Conservation (phyloP, 108 stramenopile genomes). For the Nitzschia inconspicua region DNA sequence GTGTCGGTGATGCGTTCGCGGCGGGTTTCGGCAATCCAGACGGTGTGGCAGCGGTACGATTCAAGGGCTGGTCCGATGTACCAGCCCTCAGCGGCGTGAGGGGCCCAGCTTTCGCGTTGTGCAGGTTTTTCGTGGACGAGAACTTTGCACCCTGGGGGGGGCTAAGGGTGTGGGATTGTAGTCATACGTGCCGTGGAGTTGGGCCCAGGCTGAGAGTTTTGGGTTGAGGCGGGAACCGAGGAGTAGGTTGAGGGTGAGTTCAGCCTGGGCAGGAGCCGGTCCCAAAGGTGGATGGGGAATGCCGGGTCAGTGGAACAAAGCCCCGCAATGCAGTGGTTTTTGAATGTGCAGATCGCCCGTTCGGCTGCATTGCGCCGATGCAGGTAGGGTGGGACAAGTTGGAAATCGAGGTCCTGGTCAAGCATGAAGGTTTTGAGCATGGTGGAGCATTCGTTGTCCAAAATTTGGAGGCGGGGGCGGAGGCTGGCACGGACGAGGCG, state of each 20-base stretch:
- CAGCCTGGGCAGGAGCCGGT: constrained; percentile 26
- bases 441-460: constrained; percentile 29
- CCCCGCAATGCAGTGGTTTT: constrained; percentile 46
- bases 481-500: neutral
- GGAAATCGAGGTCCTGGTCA: constrained; percentile 17
- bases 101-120: constrained; percentile 24
- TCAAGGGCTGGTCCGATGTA: constrained; percentile 45
- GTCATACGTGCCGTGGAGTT: constrained; percentile 26
- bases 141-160: constrained; percentile 31
- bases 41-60: constrained; percentile 37
- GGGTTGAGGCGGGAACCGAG: constrained; percentile 32
- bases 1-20: constrained; percentile 24
- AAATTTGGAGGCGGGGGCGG: constrained; percentile 7
- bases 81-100: constrained; percentile 35
- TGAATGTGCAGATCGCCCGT: constrained; percentile 48
- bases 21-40: constrained; percentile 21
- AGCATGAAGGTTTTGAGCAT: constrained; percentile 7
- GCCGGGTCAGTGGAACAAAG: constrained; percentile 19
- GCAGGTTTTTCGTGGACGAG: constrained; percentile 29
- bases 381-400: constrained; percentile 36
- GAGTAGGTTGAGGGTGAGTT: constrained; percentile 36
- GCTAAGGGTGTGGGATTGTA: constrained; percentile 41
- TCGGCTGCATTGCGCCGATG: constrained; percentile 44
- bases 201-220: constrained; percentile 29
- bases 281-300: constrained; percentile 34